phyloP scores from a whole-genome alignment of 257 asterid species.

The Buddleja alternifolia region DNA sequence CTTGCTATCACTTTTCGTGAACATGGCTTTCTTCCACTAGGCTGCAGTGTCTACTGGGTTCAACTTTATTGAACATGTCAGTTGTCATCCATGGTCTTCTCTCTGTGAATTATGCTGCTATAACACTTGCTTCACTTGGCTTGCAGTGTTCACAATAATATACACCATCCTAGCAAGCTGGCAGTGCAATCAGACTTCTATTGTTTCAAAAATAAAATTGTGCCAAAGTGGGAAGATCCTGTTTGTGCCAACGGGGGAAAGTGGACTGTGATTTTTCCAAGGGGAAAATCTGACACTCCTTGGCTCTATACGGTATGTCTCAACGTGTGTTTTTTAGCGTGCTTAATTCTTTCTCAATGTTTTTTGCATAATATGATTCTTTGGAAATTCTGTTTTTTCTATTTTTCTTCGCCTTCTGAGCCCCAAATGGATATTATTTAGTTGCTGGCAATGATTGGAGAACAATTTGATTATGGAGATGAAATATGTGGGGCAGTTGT shows the following conservation, averaged over 20 bases:
- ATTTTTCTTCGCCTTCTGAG: background rate
- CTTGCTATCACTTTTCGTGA: background rate
- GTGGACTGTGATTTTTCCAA: conserved; percentile 65
- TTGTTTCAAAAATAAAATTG: conserved; percentile 84
- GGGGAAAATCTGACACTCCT: conserved; percentile 74
- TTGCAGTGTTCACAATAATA: conserved; percentile 79
- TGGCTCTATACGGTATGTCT: conserved; percentile 86
- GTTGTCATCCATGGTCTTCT: background rate
- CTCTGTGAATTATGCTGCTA: conserved; percentile 4
- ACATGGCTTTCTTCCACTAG: conserved; percentile 12
- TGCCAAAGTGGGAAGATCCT: conserved; percentile 98
- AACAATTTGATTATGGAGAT: conserved; percentile 91
- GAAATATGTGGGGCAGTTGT: conserved; percentile 99
- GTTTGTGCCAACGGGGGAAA: conserved; percentile 93
- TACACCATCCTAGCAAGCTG: conserved; percentile 87
- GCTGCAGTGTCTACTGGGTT: background rate
- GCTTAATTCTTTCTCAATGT: background rate
- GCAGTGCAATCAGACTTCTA: conserved; percentile 68
- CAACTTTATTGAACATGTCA: background rate
- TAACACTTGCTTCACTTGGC: conserved; percentile 15
- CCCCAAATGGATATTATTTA: conserved; percentile 36
- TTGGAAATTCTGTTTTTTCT: background rate
- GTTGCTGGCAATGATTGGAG: conserved; percentile 97
- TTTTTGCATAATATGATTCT: background rate
- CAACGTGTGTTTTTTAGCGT: background rate